phyloP scores from a whole-genome alignment of 805 yeast species.

The Ogataea methanolica region DNA sequence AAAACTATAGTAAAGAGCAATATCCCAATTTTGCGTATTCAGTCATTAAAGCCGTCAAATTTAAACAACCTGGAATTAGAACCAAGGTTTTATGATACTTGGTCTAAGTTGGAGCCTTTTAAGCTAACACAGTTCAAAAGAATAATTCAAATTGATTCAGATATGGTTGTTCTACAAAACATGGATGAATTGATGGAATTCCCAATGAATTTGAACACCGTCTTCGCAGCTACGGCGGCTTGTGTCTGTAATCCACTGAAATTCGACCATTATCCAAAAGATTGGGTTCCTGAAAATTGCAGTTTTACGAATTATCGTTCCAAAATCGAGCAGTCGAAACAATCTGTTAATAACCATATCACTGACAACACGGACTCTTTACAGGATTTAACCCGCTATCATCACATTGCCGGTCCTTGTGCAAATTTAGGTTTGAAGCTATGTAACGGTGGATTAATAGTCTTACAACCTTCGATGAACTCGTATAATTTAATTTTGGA shows the following conservation, averaged over 20 bases:
- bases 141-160: conserved; percentile 53
- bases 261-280: conserved; percentile 46
- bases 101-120: conserved; percentile 58
- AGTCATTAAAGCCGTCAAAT: conserved; percentile 38
- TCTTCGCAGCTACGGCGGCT: conserved; percentile 57
- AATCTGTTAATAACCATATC: no score
- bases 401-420: conserved; percentile 37
- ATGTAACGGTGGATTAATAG: conserved; percentile 57
- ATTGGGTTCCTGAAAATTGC: conserved; percentile 51
- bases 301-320: conserved; percentile 38
- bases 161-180: conserved; percentile 52
- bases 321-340: conserved; percentile 8
- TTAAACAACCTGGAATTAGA: conserved; percentile 45
- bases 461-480: conserved; percentile 39
- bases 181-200: conserved; percentile 58
- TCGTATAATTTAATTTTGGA: conserved; percentile 36
- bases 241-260: conserved; percentile 58
- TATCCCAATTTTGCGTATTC: conserved; percentile 38
- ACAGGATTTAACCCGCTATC: neutral
- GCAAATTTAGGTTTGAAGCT: conserved; percentile 38
- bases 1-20: conserved; percentile 33
- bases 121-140: conserved; percentile 45
- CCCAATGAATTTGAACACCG: conserved; percentile 30
- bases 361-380: no score
- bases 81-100: conserved; percentile 53